phyloP scores from a whole-genome alignment of 441 rosid genomes.

The Erodium trifolium region DNA sequence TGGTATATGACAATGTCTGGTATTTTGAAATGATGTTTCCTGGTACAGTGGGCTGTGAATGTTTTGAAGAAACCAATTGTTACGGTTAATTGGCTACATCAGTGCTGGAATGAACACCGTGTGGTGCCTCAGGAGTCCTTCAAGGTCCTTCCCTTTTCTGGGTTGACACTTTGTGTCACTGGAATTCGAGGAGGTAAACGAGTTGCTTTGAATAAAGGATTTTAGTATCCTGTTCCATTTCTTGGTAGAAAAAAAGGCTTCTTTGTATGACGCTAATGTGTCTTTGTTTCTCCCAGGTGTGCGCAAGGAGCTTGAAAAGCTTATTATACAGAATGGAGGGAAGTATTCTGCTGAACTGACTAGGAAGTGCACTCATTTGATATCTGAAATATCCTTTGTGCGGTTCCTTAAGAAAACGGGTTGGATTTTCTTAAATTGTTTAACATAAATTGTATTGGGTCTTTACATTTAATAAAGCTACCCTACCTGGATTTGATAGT shows the following conservation, averaged over 20 bases:
- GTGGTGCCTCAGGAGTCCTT: conserved; percentile 83
- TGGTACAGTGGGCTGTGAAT: conserved; percentile 89
- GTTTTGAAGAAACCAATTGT: conserved; percentile 77
- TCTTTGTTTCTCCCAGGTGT: conserved; percentile 44
- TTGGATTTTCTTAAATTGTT: conserved; percentile 6
- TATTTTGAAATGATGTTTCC: conserved; percentile 16
- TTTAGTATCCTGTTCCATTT: not conserved
- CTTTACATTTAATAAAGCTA: not conserved
- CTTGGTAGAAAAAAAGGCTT: not conserved
- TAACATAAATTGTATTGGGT: not conserved
- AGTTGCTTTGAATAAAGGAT: not conserved
- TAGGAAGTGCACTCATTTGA: conserved; percentile 85
- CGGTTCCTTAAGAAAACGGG: conserved; percentile 18
- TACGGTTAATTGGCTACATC: conserved; percentile 71
- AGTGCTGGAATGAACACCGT: conserved; percentile 93
- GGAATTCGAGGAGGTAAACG: conserved; percentile 63
- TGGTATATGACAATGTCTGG: conserved; percentile 17
- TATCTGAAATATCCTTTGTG: conserved; percentile 82
- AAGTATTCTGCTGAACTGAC: conserved; percentile 79
- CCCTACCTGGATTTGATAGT: not conserved
- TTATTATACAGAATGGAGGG: conserved; percentile 68
- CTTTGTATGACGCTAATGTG: not conserved
- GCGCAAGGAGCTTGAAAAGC: conserved; percentile 72
- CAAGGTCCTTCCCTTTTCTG: conserved; percentile 86
- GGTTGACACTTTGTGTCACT: conserved; percentile 75